Base-by-base conservation (phyloP, 306 rosid species). In the Nissolia schottii region DNA sequence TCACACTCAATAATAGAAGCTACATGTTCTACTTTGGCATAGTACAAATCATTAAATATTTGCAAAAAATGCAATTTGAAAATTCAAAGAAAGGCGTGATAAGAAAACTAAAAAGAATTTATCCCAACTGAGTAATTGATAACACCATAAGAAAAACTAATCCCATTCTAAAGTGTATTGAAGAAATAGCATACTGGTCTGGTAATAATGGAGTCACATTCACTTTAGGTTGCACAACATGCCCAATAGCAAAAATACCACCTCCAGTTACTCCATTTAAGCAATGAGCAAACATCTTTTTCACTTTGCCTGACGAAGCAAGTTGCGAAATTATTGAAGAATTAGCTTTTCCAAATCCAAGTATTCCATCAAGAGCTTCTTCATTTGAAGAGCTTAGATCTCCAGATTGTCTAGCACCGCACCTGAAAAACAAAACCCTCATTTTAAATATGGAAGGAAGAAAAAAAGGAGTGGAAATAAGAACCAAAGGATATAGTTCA, bases 211-310 rank as follows among this genome's bases (percentile, higher is more conserved):
- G 96, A 73, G 99, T 94, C 90, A 76, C 72, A 64, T 91, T 94
- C 77, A 94, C 99, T 89, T 86, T 81, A 57, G 99, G 99, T 64
- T 89, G 95, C 77, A 91, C 97, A 71, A 94, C 97, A 79, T 83
- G 96, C 64, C 99, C 99, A 70, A 94, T 89, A 27, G 97, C 99
- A 83, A 94, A 94, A 50, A 94, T 91, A 77, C 99, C 99, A 18
- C 99, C 99, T 66, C 97, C 99, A 83, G 86, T 91, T 71, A 74
- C 79, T 82, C 99, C 97, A 82, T 94, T 89, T 73, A 94, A 87
- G 86, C 99, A 94, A 81, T 94, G 99, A 75, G 99, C 99, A 89
- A 94, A 94, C 90, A 91, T 94, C 86, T 91, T 94, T 83, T 85
- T 88, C 71, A 94, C 97, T 80, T 85, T 85, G 53, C 93, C 90